Evolutionary conservation across 2,329 filamentous ascomycete genomes (phyloP).

Genomic region (Paracorniculantispora psalliotae): DNA sequence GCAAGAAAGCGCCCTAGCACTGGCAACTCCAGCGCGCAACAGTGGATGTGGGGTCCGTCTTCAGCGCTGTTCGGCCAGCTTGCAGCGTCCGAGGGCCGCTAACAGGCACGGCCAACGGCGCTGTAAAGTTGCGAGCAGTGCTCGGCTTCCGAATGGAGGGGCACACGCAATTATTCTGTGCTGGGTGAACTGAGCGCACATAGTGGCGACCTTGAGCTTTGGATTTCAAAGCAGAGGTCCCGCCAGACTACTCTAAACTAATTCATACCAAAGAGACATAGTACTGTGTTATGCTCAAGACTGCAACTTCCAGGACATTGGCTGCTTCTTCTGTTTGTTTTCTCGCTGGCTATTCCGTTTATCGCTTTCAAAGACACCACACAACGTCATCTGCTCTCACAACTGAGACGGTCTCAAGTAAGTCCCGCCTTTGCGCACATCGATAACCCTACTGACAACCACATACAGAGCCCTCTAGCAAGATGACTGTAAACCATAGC

Average conservation of each 20-base stretch:
- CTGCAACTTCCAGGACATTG: slow-evolving; percentile 23
- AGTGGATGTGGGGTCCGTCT: neutral
- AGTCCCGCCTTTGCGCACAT: neutral
- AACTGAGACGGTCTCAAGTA: neutral
- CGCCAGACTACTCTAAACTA: neutral
- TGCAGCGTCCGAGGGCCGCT: neutral
- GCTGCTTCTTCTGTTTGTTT: slow-evolving; percentile 25
- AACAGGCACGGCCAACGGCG: neutral
- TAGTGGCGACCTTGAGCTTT: slow-evolving; percentile 9
- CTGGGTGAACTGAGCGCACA: neutral
- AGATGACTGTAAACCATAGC: slow-evolving; percentile 40
- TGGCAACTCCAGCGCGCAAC: neutral
- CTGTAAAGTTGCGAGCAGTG: neutral
- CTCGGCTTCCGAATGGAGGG: slow-evolving; percentile 1
- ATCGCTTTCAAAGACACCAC: slow-evolving; percentile 20
- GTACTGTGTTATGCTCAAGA: slow-evolving; percentile 28
- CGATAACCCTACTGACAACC: neutral
- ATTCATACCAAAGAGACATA: neutral
- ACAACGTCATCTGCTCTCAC: neutral
- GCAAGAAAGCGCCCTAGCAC: neutral
- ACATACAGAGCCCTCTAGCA: slow-evolving; percentile 18
- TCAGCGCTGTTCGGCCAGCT: neutral
- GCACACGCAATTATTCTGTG: neutral
- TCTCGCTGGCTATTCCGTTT: slow-evolving; percentile 25
- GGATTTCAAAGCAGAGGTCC: slow-evolving; percentile 14